phyloP scores from a whole-genome alignment of 1,139 yeast species.

The Pichia sp. region DNA sequence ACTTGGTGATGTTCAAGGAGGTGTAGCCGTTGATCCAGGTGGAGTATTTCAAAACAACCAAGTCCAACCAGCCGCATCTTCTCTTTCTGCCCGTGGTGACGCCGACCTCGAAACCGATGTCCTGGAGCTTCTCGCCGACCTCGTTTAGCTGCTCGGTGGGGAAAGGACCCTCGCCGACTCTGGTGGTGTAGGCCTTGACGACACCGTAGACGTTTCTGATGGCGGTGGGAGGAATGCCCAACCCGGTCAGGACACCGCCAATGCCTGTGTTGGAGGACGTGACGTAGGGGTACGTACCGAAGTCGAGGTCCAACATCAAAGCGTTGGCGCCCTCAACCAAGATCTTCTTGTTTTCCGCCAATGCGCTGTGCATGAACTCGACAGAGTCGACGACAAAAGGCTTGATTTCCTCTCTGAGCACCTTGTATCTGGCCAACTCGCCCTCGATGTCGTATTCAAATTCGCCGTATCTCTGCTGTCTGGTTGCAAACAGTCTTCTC shows the following conservation, averaged over 20 bases:
- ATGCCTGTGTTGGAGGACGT: constrained; percentile 94
- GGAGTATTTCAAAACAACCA: constrained; percentile 90
- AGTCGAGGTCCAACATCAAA: constrained; percentile 93
- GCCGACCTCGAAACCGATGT: constrained; percentile 93
- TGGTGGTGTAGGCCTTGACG: constrained; percentile 95
- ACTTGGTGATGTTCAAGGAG: constrained; percentile 85
- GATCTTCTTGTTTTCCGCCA: constrained; percentile 73
- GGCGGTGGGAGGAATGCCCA: constrained; percentile 86
- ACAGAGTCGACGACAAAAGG: constrained; percentile 95
- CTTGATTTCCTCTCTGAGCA: constrained; percentile 65
- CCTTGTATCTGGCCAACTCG: constrained; percentile 73
- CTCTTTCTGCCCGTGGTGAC: constrained; percentile 99
- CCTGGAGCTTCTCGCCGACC: constrained; percentile 81
- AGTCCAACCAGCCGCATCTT: constrained; percentile 99
- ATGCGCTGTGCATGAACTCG: constrained; percentile 81
- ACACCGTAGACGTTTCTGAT: constrained; percentile 87
- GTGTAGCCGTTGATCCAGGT: constrained; percentile 92
- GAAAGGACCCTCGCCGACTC: constrained; percentile 99
- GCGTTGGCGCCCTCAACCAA: constrained; percentile 99
- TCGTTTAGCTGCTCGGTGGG: constrained; percentile 94
- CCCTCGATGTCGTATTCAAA: constrained; percentile 82
- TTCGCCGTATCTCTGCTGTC: constrained; percentile 87
- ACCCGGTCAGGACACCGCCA: constrained; percentile 97
- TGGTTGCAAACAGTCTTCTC: constrained; percentile 70
- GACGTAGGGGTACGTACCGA: constrained; percentile 97